phyloP scores from a whole-genome alignment of 2,329 filamentous ascomycete genomes.

The Orbilia javanica region DNA sequence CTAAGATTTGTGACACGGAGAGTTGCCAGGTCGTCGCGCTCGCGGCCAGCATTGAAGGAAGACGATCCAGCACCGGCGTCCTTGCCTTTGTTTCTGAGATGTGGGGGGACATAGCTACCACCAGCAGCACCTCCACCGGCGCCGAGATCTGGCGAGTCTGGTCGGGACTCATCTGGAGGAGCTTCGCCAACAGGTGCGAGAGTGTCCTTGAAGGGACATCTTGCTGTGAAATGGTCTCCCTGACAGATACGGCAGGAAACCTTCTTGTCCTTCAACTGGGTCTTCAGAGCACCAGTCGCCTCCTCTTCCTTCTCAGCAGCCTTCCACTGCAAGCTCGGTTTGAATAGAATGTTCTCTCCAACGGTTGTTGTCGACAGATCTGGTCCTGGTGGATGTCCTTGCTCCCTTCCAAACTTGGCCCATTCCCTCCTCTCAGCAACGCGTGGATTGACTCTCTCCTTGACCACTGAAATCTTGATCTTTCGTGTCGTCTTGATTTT shows the following conservation, averaged over 20 bases:
- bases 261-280: conserved; percentile 96
- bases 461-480: conserved; percentile 90
- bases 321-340: conserved; percentile 93
- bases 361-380: conserved; percentile 90
- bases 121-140: conserved; percentile 66
- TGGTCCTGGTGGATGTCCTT: conserved; percentile 85
- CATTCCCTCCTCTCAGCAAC: conserved; percentile 94
- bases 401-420: conserved; percentile 91
- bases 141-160: conserved; percentile 69
- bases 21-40: conserved; percentile 95
- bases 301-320: conserved; percentile 83
- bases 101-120: conserved; percentile 88
- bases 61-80: conserved; percentile 80
- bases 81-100: conserved; percentile 78
- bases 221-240: conserved; percentile 98
- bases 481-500: conserved; percentile 98
- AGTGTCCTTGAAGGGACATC: conserved; percentile 99
- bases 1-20: conserved; percentile 98
- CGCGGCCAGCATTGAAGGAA: conserved; percentile 74
- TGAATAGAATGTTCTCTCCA: conserved; percentile 98
- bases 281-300: conserved; percentile 79
- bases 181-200: conserved; percentile 69
- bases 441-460: conserved; percentile 93
- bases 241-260: conserved; percentile 99
- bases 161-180: conserved; percentile 59